A percentile compares a stretch with the other conserved stretches of the same genome.
Evolutionary conservation across 2,329 filamentous ascomycete genomes (phyloP).

Genomic region (Fusarium sp.): DNA sequence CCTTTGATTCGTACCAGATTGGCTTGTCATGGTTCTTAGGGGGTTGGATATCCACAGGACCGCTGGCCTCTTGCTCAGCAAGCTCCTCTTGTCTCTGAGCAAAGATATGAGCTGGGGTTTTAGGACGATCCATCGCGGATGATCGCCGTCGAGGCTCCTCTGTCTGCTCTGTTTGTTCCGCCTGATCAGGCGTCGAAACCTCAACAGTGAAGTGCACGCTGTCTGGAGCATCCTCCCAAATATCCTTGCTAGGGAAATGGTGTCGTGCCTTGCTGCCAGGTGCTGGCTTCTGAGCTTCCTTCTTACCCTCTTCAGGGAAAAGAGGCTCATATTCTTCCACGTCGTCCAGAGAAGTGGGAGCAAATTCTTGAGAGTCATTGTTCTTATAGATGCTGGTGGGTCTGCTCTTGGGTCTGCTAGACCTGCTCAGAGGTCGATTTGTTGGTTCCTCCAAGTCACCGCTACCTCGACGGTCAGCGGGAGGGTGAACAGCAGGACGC

Average conservation of each 20-base stretch:
- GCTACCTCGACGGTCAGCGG: conserved; percentile 68
- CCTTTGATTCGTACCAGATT: conserved; percentile 55
- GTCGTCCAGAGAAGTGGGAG: conserved; percentile 79
- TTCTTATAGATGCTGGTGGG: conserved; percentile 67
- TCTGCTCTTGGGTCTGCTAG: conserved; percentile 49
- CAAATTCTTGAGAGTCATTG: conserved; percentile 60
- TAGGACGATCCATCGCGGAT: conserved; percentile 48
- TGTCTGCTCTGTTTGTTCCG: conserved; percentile 48
- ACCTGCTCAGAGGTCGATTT: conserved; percentile 67
- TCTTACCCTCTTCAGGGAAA: conserved; percentile 80
- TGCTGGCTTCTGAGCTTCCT: conserved; percentile 52
- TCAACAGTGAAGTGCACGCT: conserved; percentile 82
- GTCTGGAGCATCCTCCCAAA: conserved; percentile 95
- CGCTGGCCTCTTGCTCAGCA: conserved; percentile 61
- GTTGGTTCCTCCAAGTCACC: conserved; percentile 64
- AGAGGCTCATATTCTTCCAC: conserved; percentile 95
- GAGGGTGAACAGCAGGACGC: conserved; percentile 83
- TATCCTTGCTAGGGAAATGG: conserved; percentile 89
- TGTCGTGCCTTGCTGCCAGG: conserved; percentile 65
- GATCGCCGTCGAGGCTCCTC: conserved; percentile 51
- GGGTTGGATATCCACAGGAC: conserved; percentile 42
- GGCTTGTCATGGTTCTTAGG: conserved; percentile 47
- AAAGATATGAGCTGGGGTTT: conserved; percentile 70
- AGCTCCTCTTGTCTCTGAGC: conserved; percentile 71
- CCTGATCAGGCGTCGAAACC: conserved; percentile 77